Evolutionary conservation across 2,329 filamentous ascomycete species (phyloP), one percentile per base, ranked within the genome.

Genomic region (Sarocladium brachiariae): DNA sequence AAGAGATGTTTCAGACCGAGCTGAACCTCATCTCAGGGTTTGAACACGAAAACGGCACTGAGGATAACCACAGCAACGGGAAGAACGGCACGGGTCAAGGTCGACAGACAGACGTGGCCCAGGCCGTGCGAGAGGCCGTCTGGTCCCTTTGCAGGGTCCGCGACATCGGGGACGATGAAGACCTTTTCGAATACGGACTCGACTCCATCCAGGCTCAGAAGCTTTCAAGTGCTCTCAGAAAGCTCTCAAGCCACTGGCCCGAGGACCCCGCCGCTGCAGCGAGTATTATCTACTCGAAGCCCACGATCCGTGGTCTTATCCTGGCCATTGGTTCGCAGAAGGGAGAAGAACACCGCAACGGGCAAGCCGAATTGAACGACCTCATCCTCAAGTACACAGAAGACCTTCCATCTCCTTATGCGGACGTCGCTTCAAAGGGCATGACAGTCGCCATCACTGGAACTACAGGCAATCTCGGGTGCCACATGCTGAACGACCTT

Each of bases 1-100:
- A 71, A 1, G 67, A 64, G 37, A 47, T 70, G 30, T 77, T 77
- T 53, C 58, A 65, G 21, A 59, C 66, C 1, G 69, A 74, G 51
- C 74, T 76, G 19, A 64, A 73, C 23, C 55, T 59, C 4, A 31
- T 16, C 16, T 23, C 10, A 14, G 38, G 39, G 7, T 25, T 34
- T 13, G 16, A 13, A 31, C 25, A 31, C 27, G 23, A 21, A 19
- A 43, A 31, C 18, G 9, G 33, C 30, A 3, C 21, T 47, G 31
- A 23, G 13, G 19, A 41, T 18, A 34, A 23, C 23, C 10, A 18
- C 4, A 21, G 25, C 25, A 39, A 11, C 9, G 47, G 31, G 9
- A 18, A 21, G n/a, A 24, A 45, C 47, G 31, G 35, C 23, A 6
- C 11, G 9, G 39, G 43, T 45, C 25, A 52, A 50, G 41, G 57